Percentiles rank a stretch among this genome's conserved stretches.
Conservation (phyloP, 495 filamentous ascomycete species). For the Xylaria telfairii region DNA sequence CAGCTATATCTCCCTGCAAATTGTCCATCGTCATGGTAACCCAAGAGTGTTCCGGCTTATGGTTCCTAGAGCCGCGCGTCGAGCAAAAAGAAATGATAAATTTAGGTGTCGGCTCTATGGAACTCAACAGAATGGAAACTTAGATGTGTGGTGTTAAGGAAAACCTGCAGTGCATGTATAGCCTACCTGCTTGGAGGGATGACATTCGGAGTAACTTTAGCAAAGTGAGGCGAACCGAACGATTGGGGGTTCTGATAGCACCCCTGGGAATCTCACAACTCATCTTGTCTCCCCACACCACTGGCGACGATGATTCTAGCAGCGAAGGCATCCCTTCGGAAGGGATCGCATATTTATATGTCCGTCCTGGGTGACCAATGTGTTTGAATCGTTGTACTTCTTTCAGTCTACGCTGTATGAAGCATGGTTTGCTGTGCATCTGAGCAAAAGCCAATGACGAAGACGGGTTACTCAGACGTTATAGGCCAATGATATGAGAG, state of each 20-base stretch:
- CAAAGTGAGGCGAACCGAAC: conserved; percentile 22
- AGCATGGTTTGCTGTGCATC: conserved; percentile 4
- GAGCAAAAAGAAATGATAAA: not conserved
- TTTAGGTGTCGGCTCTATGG: conserved; percentile 1
- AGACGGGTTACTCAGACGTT: not conserved
- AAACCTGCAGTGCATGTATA: conserved; percentile 5
- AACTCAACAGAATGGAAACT: not conserved
- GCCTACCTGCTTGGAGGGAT: conserved; percentile 1
- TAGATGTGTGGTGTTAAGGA: not conserved
- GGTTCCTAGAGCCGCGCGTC: conserved; percentile 3
- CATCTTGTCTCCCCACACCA: not conserved
- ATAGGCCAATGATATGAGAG: conserved; percentile 1
- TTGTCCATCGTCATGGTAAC: not conserved
- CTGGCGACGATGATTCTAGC: not conserved
- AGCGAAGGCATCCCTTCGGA: conserved; percentile 1
- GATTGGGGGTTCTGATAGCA: conserved; percentile 11
- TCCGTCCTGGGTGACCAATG: not conserved
- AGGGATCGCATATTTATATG: conserved; percentile 9
- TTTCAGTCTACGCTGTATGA: not conserved
- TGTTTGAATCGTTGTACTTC: not conserved
- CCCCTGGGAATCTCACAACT: not conserved
- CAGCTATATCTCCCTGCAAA: conserved; percentile 1
- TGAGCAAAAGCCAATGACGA: not conserved
- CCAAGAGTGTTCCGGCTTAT: not conserved
- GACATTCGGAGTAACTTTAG: not conserved